Evolutionary conservation across 257 asterid genomes (phyloP), one percentile per base, ranked within the genome.

Genomic region (Solanum ossicruentum): DNA sequence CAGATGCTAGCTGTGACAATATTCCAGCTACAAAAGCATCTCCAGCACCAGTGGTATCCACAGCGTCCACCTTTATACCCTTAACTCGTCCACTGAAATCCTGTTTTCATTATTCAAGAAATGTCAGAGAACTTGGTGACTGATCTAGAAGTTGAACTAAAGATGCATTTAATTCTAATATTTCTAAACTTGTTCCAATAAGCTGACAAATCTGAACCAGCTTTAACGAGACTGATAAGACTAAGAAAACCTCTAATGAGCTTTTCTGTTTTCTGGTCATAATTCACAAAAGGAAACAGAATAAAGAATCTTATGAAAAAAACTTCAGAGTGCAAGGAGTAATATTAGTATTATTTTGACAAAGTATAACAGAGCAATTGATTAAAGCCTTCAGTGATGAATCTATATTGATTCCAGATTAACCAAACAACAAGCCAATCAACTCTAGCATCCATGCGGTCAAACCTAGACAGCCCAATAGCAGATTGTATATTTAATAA

Each of bases 11-110:
- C 84, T 97, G 98, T 13, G 97, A 86, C 86, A 95, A 90, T 86
- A 94, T 85, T 85, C 98, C 99, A 36, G 99, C 98, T n/a, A 97
- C 99, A 86, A 95, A 97, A 85, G 99, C 99, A 91, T 97, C 99
- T 57, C 99, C 99, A 8, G 99, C 98, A 7, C 99, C 99, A 1
- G 99, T 97, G 26, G 98, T 90, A 83, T 95, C 99, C 7, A 97
- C 94, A n/a, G 96, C 82, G 63, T 97, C 95, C 63, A 91, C 99
- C 88, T 89, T 93, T 85, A 97, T 81, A 55, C 99, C 99, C 86
- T 89, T 89, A 73, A 95, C 99, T 89, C 95, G 89, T 87, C 99
- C 99, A 84, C 86, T 95, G 84, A 95, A 97, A 85, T 93, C 97
- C 99, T 97, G 93, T 47, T 84, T 78, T 28, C 82, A 75, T 16